Evolutionary conservation across 2,329 filamentous ascomycete genomes (phyloP), one percentile per base, ranked within the genome.

Genomic region (Cytospora chrysosperma): DNA sequence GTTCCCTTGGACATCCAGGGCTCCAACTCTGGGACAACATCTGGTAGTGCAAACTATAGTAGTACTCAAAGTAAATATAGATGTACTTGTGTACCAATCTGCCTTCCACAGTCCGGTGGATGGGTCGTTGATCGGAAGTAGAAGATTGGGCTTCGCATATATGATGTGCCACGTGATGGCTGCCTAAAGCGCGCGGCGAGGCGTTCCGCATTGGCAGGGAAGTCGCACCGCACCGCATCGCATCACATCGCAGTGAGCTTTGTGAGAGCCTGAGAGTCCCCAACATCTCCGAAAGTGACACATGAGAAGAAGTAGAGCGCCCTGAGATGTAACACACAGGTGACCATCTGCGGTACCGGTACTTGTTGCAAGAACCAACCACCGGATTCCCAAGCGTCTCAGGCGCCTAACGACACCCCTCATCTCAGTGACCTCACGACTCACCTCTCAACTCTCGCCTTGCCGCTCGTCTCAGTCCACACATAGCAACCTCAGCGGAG

Each of bases 121-220:
- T 13, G 17, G 4, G 9, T n/a, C 21, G 17, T n/a, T 10, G 40
- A 43, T 43, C 5, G 40, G 13, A 43, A 21, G 19, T 21, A 43
- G 40, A 21, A n/a, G 21, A 43, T 43, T n/a, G n/a, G 51, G 51
- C 59, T 40, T 47, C 12, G 55, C 40, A 34, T 34, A 52, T 53
- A 34, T 56, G 59, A 40, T 15, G 40, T 15, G 51, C 32, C 63
- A 63, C 60, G 63, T 63, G 63, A 65, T 49, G 63, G 60, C 60
- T 63, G 60, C 63, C 63, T 65, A 32, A 59, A 65, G 40, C 40
- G 40, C 17, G 40, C n/a, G 9, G 9, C 19, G n/a, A n/a, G n/a
- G n/a, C n/a, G n/a, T n/a, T n/a, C 19, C n/a, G 19, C 40, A 7
- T 9, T 43, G n/a, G 40, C n/a, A 43, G 37, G 37, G 30, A 51